Conservation (phyloP, 176 grass and related monocot genomes). For the Tuctoria greenei region DNA sequence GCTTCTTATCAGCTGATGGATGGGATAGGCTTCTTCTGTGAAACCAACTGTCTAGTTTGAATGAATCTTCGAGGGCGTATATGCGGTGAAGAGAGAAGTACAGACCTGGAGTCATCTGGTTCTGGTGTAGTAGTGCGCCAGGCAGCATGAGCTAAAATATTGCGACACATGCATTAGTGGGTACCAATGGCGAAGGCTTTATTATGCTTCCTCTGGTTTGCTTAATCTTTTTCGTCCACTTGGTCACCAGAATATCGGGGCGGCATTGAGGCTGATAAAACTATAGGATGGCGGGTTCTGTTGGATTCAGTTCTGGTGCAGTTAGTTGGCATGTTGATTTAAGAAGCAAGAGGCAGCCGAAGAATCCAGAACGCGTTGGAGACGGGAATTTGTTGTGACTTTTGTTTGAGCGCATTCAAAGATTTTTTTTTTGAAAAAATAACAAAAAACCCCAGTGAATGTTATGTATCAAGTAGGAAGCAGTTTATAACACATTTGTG, state of each 20-base stretch:
- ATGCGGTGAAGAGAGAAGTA: background rate
- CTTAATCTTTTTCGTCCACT: background rate
- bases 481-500: too few species aligned
- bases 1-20: background rate
- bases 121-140: background rate
- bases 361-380: background rate
- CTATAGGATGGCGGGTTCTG: conserved; percentile 7
- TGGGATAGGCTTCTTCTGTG: background rate
- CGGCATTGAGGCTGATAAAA: background rate
- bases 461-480: too few species aligned
- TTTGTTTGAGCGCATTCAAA: background rate
- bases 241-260: background rate
- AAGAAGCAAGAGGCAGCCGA: background rate
- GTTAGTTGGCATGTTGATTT: background rate
- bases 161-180: background rate
- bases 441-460: too few species aligned
- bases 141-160: background rate
- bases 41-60: background rate
- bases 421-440: too few species aligned
- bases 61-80: background rate
- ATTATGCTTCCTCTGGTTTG: background rate
- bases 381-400: background rate
- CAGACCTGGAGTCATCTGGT: background rate
- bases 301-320: background rate
- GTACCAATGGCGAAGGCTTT: background rate